Conservation (phyloP, 176 grass and related monocot genomes). For the Dactylis glomerata region DNA sequence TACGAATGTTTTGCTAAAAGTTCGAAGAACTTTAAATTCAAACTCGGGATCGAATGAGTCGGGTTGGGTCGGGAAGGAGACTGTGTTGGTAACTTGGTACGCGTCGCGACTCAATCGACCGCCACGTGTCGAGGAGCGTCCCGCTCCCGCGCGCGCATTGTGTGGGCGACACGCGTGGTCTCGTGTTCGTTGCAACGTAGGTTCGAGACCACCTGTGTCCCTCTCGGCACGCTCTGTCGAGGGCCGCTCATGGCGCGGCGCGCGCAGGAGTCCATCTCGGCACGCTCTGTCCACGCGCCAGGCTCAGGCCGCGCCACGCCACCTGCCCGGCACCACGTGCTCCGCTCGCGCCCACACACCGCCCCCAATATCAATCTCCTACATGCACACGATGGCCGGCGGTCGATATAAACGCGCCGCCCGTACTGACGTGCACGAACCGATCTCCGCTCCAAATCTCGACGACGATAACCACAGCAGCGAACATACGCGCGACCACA, state of each 20-base stretch:
- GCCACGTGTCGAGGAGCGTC: not conserved
- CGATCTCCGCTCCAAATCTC: not conserved
- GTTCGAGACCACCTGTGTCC: not conserved
- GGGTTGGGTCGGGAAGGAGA: not conserved
- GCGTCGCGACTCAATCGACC: not conserved
- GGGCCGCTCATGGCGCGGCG: not conserved
- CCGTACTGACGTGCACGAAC: not conserved
- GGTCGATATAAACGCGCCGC: not conserved
- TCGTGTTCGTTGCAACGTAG: too few species aligned
- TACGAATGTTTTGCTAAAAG: too few species aligned
- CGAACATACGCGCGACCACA: not conserved
- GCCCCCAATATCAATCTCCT: not conserved
- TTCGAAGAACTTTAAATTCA: too few species aligned
- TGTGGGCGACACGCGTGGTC: not conserved
- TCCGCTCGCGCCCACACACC: constrained; percentile 13
- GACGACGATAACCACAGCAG: not conserved
- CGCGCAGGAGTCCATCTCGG: not conserved
- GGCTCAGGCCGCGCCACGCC: not conserved
- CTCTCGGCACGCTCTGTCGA: not conserved
- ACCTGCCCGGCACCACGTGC: constrained; percentile 12
- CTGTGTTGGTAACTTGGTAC: not conserved
- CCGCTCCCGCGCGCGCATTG: not conserved
- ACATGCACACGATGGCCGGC: not conserved
- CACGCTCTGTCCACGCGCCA: constrained; percentile 34
- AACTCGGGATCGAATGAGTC: too few species aligned